Evolutionary conservation across 257 asterid genomes (phyloP), one percentile per base, ranked within the genome.

Genomic region (Anisodus acutangulus): DNA sequence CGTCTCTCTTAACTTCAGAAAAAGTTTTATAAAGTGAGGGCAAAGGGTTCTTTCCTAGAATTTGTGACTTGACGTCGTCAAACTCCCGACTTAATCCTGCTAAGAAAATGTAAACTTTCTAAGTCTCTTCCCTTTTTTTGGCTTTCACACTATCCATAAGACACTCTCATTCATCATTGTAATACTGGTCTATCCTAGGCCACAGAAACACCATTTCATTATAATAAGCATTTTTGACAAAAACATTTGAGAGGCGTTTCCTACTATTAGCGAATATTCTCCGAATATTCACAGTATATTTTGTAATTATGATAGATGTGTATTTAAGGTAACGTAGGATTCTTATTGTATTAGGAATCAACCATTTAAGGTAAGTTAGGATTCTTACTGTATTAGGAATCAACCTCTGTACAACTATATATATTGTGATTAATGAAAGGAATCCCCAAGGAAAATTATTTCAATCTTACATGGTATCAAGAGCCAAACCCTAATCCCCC

Each of bases 121-220:
- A 49, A 17, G n/a, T 43, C 39, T 81, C 84, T 51, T 41, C 76
- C 12, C 4, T 4, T 60, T 45, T 53, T 39, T 12, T 63, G 9
- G 22, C 37, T 43, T 43, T 13, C 59, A 41, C 35, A 5, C 45
- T 26, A 81, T 45, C 60, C 68, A 45, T 26, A 9, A 10, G 16
- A 53, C 84, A 59, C 37, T 66, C 62, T 54, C 68, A 53, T 22
- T 64, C 67, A 68, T 82, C 12, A 49, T 66, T 15, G 26, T 82
- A 12, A 17, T 19, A 68, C 16, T 49, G 80, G 41, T 82, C 80
- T 37, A 68, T 26, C 16, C 67, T 68, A 4, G 35, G 68, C 85
- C 70, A 82, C 37, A 49, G n/a, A 6, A 69, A 43, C 41, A 67
- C 80, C 70, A 82, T 66, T 47, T 67, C 85, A 53, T 68, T 68